phyloP scores from a whole-genome alignment of 2,329 filamentous ascomycete genomes.

The Nigrograna mackinnonii region DNA sequence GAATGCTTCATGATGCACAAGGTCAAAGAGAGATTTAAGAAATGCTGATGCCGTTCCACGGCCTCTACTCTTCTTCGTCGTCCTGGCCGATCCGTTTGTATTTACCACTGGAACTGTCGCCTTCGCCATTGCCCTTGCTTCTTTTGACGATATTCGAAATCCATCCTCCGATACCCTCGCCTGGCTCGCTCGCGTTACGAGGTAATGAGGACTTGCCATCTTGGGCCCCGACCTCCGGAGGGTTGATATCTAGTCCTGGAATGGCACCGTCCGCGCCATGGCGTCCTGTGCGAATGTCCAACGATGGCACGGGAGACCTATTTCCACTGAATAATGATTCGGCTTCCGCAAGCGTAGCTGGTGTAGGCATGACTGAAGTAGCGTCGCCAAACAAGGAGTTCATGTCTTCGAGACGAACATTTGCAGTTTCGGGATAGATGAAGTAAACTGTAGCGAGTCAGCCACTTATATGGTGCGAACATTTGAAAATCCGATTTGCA shows the following conservation, averaged over 20 bases:
- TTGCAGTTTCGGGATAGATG: constrained; percentile 95
- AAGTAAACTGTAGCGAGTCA: constrained; percentile 75
- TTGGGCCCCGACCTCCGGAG: constrained; percentile 63
- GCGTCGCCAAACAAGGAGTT: constrained; percentile 91
- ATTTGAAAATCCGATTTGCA: constrained; percentile 20
- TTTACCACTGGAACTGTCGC: constrained; percentile 46
- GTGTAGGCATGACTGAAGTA: constrained; percentile 80
- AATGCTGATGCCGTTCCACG: no score
- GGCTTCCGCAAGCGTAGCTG: constrained; percentile 74
- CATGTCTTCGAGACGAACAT: constrained; percentile 96
- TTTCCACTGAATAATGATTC: constrained; percentile 77
- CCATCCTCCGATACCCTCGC: constrained; percentile 69
- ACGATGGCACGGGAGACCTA: constrained; percentile 75
- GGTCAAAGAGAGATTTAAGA: no score
- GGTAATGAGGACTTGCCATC: constrained; percentile 52
- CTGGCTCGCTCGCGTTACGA: constrained; percentile 29
- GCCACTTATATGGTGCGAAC: constrained; percentile 10
- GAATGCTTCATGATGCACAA: no score
- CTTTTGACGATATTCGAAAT: constrained; percentile 68
- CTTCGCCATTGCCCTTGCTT: constrained; percentile 50
- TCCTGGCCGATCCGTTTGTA: constrained; percentile 53
- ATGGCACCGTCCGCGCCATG: constrained; percentile 68
- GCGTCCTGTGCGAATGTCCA: constrained; percentile 65
- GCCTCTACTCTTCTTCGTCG: constrained; percentile 32
- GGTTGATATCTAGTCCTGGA: constrained; percentile 80